A percentile compares a stretch with the other conserved stretches of the same genome.
phyloP scores from a whole-genome alignment of 257 asterid species.

The Solanum rostratum region DNA sequence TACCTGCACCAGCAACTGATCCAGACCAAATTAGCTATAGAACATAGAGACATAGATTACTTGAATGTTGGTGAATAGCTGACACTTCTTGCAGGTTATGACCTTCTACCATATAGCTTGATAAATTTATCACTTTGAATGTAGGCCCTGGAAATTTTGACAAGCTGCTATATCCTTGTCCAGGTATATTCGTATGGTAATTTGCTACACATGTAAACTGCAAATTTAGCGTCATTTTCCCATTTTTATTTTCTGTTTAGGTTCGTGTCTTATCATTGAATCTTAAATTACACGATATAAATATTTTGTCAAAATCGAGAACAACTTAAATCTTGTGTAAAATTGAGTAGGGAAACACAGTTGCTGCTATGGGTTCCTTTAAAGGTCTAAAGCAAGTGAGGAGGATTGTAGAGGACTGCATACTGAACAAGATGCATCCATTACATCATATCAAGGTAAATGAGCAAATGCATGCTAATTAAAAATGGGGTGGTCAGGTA shows the following conservation, averaged over 20 bases:
- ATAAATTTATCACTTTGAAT: constrained; percentile 1
- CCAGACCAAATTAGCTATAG: neutral
- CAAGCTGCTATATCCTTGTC: constrained; percentile 78
- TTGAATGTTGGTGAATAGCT: neutral
- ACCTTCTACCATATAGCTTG: neutral
- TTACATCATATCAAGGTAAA: constrained; percentile 79
- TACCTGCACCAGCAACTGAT: neutral
- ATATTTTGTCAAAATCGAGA: constrained; percentile 1
- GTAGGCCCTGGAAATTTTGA: constrained; percentile 81
- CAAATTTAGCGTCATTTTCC: neutral
- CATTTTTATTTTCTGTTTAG: neutral
- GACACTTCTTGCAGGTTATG: neutral
- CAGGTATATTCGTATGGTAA: constrained; percentile 33
- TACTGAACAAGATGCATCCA: constrained; percentile 79
- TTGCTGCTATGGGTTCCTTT: constrained; percentile 89
- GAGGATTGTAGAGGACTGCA: constrained; percentile 81
- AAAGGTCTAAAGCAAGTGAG: constrained; percentile 91
- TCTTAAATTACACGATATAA: neutral
- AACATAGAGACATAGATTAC: neutral
- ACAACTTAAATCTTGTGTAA: constrained; percentile 1
- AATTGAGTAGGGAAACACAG: constrained; percentile 67
- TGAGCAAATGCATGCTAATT: neutral
- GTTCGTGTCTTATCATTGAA: neutral
- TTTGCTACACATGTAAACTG: neutral
- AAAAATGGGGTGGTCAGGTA: neutral